A percentile compares a stretch with the other conserved stretches of the same genome.
Evolutionary conservation across 2,329 filamentous ascomycete species (phyloP).

Genomic region (Alternaria novae-zelandiae): DNA sequence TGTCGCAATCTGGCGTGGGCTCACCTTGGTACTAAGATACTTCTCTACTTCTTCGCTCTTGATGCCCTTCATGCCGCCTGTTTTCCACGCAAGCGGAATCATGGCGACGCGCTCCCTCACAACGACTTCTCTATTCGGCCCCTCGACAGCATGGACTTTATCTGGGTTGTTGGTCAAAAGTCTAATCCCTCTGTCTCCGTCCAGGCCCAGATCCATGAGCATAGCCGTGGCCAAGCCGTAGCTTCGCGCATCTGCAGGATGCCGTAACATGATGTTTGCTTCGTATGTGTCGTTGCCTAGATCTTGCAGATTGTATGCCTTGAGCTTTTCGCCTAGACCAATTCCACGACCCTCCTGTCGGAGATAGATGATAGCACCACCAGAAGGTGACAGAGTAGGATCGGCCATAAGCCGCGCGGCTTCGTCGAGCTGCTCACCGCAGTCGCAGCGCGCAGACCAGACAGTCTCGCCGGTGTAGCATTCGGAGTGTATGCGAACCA

Average conservation of each 20-base stretch:
- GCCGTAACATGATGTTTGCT: constrained; percentile 86
- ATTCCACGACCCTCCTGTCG: constrained; percentile 96
- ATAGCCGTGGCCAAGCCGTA: constrained; percentile 98
- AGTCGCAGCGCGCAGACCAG: constrained; percentile 97
- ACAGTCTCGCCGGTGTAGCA: constrained; percentile 99
- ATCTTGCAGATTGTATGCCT: constrained; percentile 97
- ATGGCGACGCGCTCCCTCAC: constrained; percentile 92
- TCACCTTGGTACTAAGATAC: constrained; percentile 92
- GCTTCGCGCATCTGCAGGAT: constrained; percentile 91
- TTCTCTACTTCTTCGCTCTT: constrained; percentile 88
- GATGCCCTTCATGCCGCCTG: constrained; percentile 77
- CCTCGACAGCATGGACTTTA: constrained; percentile 93
- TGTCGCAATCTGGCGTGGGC: constrained; percentile 25
- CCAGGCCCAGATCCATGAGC: constrained; percentile 80
- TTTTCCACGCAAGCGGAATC: constrained; percentile 92
- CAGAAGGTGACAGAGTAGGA: constrained; percentile 62
- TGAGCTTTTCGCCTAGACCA: constrained; percentile 91
- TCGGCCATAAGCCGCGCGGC: constrained; percentile 91
- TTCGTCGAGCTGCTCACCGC: constrained; percentile 96
- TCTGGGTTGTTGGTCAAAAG: constrained; percentile 97
- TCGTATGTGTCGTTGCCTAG: constrained; percentile 97
- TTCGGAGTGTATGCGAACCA: constrained; percentile 96
- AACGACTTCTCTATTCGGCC: constrained; percentile 82
- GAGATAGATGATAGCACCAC: constrained; percentile 93
- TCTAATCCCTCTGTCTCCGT: constrained; percentile 72